Evolutionary conservation across 805 yeast genomes (phyloP).

Genomic region (Candida qinlingensis): DNA sequence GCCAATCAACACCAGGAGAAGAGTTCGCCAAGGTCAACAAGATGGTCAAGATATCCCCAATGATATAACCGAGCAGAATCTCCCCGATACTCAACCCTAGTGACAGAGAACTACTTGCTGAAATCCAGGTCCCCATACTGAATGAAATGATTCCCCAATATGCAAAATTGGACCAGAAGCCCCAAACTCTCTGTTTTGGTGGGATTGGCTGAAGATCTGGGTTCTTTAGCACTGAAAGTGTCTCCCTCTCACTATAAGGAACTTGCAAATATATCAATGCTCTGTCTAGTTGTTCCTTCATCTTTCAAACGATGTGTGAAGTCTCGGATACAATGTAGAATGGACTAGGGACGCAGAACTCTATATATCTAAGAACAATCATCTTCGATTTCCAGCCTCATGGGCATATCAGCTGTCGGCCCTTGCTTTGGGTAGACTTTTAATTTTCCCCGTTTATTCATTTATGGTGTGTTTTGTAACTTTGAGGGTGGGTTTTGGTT

Average conservation of each 20-base stretch:
- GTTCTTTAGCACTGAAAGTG: conserved; percentile 7
- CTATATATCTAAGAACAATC: no score
- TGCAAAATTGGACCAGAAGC: conserved; percentile 34
- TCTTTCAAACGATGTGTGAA: not conserved
- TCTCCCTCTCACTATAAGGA: conserved; percentile 6
- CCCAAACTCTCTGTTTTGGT: conserved; percentile 31
- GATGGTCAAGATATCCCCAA: conserved; percentile 44
- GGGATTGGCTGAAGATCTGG: conserved; percentile 15
- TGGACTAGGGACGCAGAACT: no score
- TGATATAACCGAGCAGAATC: conserved; percentile 35
- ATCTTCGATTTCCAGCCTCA: no score
- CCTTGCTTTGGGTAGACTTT: no score
- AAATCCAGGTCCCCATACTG: conserved; percentile 40
- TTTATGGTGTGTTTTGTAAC: no score
- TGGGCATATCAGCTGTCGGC: no score
- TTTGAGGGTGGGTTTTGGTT: no score
- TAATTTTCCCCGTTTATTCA: no score
- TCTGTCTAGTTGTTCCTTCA: not conserved
- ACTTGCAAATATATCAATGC: conserved; percentile 1
- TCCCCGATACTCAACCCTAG: conserved; percentile 42
- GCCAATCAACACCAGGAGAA: conserved; percentile 44
- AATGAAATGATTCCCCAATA: conserved; percentile 43
- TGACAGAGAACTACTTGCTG: conserved; percentile 39
- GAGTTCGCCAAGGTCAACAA: conserved; percentile 40
- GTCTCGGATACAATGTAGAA: no score